Base-by-base conservation (phyloP, 768 basidiomycete genomes). In the Tylopilus balloui region DNA sequence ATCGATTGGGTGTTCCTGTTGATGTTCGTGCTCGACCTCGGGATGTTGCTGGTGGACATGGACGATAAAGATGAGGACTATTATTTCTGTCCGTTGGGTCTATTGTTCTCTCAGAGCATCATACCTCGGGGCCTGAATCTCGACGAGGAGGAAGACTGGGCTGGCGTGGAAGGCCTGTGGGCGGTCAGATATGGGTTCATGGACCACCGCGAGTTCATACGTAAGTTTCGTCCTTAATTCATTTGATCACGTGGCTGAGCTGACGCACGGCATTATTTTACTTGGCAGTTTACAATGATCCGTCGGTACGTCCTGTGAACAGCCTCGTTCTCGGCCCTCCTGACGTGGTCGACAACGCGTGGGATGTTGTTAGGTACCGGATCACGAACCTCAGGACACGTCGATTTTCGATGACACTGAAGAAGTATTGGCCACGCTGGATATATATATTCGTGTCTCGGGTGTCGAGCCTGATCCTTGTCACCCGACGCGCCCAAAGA, bases 1-100 rank as follows among this genome's bases (percentile, higher is more conserved):
- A 67, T 85, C 4, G 74, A 87, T 56, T 87, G 85, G 85, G 69
- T 67, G 20, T 81, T 83, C 61, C 37, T 86, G 27, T 71, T 70
- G 55, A 76, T 71, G 43, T 63, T 85, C 19, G 80, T 79, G 40
- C 80, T 82, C 57, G 69, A 75, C 36, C 66, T 86, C 25, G 75
- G 75, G 6, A 73, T 78, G 73, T 73, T 83, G 51, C 50, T 83
- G 20, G 62, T 78, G 10, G 75, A 77, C 35, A 32, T 69, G 37
- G 62, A 60, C 24, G 66, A 62, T 31, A 67, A 69, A 6, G 66
- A 68, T 17, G 64, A 53, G 3, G 69, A 67, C 10, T 47, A 60
- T 23, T 68, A 71, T 24, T 51, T 68, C 23, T 72, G 70, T 42
- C 64, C 66, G 7, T 50, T 84, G 68, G 77, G 77, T 53, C 55